These are phyloP conservation scores for Arabis hirsuta DNA, from an alignment of 345 rosid genomes.

Conservation along the genomic window DNA sequence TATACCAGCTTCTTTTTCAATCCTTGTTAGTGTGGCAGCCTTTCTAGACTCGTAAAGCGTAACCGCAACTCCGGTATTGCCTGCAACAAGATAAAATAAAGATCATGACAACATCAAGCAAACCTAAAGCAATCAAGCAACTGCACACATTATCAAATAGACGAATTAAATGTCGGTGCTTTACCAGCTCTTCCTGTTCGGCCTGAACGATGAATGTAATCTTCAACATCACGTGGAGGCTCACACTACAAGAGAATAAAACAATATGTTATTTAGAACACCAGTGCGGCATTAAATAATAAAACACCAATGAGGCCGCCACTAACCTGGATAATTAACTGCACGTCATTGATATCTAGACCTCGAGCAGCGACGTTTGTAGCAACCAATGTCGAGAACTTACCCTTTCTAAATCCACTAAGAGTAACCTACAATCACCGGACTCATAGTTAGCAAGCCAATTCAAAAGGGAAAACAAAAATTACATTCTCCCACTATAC, in stretches of 20 bases:
- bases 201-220: constrained; percentile 97
- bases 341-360: constrained; percentile 93
- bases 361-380: constrained; percentile 99
- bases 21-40: constrained; percentile 62
- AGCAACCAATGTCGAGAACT: constrained; percentile 87
- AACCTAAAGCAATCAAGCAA: constrained; percentile 12
- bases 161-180: neutral
- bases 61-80: constrained; percentile 94
- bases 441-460: neutral
- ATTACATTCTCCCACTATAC: neutral
- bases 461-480: neutral
- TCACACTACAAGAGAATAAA: constrained; percentile 64
- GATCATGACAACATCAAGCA: constrained; percentile 24
- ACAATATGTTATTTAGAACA: constrained; percentile 29
- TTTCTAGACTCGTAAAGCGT: constrained; percentile 92
- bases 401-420: constrained; percentile 87
- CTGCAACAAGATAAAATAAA: constrained; percentile 42
- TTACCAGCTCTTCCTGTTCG: constrained; percentile 99
- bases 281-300: neutral
- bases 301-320: neutral
- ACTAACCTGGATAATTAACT: constrained; percentile 90
- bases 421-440: constrained; percentile 71
- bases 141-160: neutral
- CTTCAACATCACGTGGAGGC: constrained; percentile 98
- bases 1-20: constrained; percentile 85